Evolutionary conservation across 225 moss, liverwort and hornwort genomes (phyloP).

Genomic region (Climacium dendroides): DNA sequence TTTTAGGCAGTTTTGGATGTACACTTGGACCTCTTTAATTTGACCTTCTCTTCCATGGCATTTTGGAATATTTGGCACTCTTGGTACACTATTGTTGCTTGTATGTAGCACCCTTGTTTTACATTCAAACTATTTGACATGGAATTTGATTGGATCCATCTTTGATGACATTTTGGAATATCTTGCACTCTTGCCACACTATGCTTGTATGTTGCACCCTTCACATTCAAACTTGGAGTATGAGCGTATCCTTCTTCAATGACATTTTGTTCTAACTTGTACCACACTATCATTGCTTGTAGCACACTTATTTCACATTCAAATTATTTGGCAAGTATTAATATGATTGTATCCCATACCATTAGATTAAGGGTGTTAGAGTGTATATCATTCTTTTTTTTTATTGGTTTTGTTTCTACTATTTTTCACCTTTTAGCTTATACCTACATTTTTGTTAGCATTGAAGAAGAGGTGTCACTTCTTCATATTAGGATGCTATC

Average conservation of each 20-base stretch:
- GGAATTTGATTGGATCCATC: background rate
- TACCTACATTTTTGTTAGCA: background rate
- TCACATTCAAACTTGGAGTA: background rate
- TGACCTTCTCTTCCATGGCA: background rate
- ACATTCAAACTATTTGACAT: background rate
- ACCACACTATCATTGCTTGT: background rate
- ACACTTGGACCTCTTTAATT: background rate
- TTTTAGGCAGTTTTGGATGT: background rate
- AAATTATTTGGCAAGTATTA: background rate
- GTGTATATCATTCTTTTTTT: too few relatives aligned
- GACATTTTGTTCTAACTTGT: background rate
- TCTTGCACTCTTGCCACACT: background rate
- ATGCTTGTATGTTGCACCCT: background rate
- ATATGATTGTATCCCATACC: background rate
- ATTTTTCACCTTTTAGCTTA: background rate
- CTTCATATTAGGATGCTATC: constrained; percentile 46
- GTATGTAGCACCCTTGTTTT: background rate
- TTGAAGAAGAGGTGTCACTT: background rate
- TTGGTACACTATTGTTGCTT: background rate
- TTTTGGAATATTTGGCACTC: background rate
- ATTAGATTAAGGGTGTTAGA: background rate
- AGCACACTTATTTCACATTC: background rate
- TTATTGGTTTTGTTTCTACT: background rate
- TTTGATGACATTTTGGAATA: background rate
- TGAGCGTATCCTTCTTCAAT: background rate